These are phyloP conservation scores for Spinacia oleracea DNA, from an alignment of 179 eudicot genomes.

Conservation along the genomic window DNA sequence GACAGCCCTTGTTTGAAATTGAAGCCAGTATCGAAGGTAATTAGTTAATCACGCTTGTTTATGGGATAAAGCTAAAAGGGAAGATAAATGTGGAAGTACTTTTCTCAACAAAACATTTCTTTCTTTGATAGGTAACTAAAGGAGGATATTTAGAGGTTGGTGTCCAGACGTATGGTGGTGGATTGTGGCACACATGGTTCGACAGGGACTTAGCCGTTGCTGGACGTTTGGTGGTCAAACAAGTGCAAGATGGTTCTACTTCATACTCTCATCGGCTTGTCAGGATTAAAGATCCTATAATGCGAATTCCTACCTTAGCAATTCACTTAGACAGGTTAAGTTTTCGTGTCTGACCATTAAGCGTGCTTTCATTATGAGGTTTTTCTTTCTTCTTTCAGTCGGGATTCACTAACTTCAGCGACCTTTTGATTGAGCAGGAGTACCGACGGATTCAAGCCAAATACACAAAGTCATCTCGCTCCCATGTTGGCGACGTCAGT, in stretches of 20 bases:
- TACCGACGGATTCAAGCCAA: constrained; percentile 86
- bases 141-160: constrained; percentile 93
- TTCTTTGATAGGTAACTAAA: constrained; percentile 59
- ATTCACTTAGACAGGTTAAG: constrained; percentile 89
- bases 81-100: background rate
- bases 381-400: background rate
- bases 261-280: constrained; percentile 74
- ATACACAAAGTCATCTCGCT: constrained; percentile 78
- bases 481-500: constrained; percentile 88
- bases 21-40: constrained; percentile 92
- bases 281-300: constrained; percentile 81
- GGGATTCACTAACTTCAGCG: background rate
- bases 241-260: constrained; percentile 53
- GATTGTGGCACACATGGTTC: constrained; percentile 98
- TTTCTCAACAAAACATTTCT: background rate
- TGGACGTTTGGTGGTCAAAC: constrained; percentile 77
- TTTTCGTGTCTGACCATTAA: background rate
- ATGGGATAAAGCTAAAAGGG: background rate
- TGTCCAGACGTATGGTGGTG: constrained; percentile 94
- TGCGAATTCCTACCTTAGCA: constrained; percentile 96
- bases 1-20: constrained; percentile 95
- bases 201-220: constrained; percentile 90
- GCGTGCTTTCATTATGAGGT: background rate
- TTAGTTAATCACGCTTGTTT: constrained; percentile 46
- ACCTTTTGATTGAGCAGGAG: constrained; percentile 44